phyloP scores from a whole-genome alignment of 1,284 basidiomycete species.

The Malassezia equina region DNA sequence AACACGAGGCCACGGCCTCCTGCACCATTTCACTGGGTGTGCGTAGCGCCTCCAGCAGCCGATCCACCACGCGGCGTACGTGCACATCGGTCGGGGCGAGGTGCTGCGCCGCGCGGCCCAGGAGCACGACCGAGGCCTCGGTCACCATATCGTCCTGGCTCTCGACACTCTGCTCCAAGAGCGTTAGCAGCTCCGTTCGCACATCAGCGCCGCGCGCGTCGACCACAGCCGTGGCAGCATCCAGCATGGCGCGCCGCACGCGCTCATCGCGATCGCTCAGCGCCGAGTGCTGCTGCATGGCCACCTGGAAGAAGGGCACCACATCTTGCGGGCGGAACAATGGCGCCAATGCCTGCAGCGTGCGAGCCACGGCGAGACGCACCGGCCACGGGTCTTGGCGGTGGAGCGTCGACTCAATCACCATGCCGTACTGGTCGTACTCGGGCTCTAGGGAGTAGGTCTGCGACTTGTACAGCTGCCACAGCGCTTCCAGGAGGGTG shows the following conservation, averaged over 20 bases:
- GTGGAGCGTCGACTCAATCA: constrained; percentile 78
- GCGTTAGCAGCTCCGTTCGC: constrained; percentile 65
- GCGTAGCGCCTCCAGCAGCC: constrained; percentile 80
- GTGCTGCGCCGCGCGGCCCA: constrained; percentile 84
- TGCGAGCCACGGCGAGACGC: constrained; percentile 64
- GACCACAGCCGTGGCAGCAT: constrained; percentile 69
- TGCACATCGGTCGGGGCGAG: constrained; percentile 56
- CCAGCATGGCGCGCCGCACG: constrained; percentile 77
- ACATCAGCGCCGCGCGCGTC: constrained; percentile 70
- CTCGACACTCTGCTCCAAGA: constrained; percentile 70
- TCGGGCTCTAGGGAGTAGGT: constrained; percentile 64
- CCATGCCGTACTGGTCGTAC: constrained; percentile 62
- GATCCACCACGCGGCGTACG: constrained; percentile 60
- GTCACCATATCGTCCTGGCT: constrained; percentile 54
- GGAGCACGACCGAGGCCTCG: constrained; percentile 86
- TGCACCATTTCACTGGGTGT: constrained; percentile 95
- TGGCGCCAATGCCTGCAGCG: constrained; percentile 64
- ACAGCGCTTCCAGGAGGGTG: constrained; percentile 54
- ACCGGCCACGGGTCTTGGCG: constrained; percentile 84
- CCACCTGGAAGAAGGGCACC: constrained; percentile 71
- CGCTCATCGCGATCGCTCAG: constrained; percentile 75
- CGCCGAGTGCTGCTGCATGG: constrained; percentile 67
- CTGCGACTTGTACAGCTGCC: constrained; percentile 73
- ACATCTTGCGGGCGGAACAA: constrained; percentile 61
- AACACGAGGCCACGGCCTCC: constrained; percentile 78